phyloP scores from a whole-genome alignment of 371 early-diverging fungal species.

The Mucor mucedo region DNA sequence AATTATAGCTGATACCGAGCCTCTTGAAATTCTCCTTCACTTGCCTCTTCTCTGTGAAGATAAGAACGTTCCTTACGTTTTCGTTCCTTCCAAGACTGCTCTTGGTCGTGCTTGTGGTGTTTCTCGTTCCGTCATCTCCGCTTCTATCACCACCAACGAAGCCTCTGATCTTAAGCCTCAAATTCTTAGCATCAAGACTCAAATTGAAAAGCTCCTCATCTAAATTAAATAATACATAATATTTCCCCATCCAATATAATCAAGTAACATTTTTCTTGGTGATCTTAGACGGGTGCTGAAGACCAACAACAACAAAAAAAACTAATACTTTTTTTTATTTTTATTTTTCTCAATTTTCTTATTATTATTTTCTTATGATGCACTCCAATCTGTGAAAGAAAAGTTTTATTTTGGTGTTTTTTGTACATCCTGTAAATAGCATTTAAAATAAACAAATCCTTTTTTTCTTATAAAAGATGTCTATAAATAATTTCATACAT shows the following conservation, averaged over 20 bases:
- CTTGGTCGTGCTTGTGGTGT: constrained; percentile 99
- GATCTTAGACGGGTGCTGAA: constrained; percentile 48
- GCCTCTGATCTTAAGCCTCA: constrained; percentile 93
- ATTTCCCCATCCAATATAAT: constrained; percentile 3
- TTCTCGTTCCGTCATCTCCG: constrained; percentile 92
- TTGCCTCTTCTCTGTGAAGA: constrained; percentile 99
- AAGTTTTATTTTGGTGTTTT: constrained; percentile 26
- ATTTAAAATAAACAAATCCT: constrained; percentile 16
- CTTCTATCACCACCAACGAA: constrained; percentile 95
- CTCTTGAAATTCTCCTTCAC: constrained; percentile 97
- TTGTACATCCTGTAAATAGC: constrained; percentile 27
- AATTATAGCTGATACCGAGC: constrained; percentile 90
- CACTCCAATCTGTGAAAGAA: constrained; percentile 44
- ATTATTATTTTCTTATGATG: constrained; percentile 36
- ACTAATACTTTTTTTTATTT: constrained; percentile 4
- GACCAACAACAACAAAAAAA: constrained; percentile 9
- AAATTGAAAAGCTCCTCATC: constrained; percentile 93
- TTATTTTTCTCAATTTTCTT: constrained; percentile 1
- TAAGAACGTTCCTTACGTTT: constrained; percentile 99
- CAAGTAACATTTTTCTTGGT: constrained; percentile 37
- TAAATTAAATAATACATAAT: constrained; percentile 44
- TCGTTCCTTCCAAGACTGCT: constrained; percentile 95
- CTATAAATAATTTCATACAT: neutral
- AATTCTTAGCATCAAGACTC: constrained; percentile 88
- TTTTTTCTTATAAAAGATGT: constrained; percentile 4